These are phyloP conservation scores for Trichoderma koningiopsis DNA, from an alignment of 2,329 filamentous ascomycete genomes.

Conservation along the genomic window DNA sequence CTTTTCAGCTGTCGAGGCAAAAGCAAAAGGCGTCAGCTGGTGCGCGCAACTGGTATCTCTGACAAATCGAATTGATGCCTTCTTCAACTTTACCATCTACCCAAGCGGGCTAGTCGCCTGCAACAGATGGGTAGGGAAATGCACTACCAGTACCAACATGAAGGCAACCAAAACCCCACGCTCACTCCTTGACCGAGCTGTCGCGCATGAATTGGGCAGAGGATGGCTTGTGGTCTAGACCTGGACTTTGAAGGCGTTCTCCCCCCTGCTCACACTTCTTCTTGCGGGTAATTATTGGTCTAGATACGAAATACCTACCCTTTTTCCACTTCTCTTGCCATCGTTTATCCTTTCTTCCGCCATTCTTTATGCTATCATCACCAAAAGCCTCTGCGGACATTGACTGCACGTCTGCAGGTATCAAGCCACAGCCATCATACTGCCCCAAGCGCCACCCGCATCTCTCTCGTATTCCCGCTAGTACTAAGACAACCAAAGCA, in stretches of 20 bases:
- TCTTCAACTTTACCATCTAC: background rate
- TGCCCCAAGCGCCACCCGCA: background rate
- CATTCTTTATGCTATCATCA: too few species aligned
- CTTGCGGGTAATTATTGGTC: background rate
- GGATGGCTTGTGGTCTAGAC: background rate
- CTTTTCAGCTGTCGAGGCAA: background rate
- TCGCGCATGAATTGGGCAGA: background rate
- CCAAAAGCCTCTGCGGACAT: background rate
- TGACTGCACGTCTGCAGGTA: background rate
- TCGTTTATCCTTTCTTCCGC: background rate
- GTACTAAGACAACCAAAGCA: background rate
- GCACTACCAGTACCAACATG: background rate
- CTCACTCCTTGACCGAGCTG: background rate
- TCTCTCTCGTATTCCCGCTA: background rate
- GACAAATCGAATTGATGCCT: background rate
- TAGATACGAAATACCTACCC: background rate
- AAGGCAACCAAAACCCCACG: background rate
- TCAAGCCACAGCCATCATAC: background rate
- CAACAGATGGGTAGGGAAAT: background rate
- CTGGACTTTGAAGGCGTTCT: background rate
- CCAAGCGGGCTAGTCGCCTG: background rate
- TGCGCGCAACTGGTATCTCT: background rate
- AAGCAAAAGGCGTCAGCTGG: background rate
- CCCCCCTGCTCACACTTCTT: background rate
- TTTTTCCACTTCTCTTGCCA: background rate